Conservation (phyloP, 331 rosid species). For the Telfairia occidentalis region DNA sequence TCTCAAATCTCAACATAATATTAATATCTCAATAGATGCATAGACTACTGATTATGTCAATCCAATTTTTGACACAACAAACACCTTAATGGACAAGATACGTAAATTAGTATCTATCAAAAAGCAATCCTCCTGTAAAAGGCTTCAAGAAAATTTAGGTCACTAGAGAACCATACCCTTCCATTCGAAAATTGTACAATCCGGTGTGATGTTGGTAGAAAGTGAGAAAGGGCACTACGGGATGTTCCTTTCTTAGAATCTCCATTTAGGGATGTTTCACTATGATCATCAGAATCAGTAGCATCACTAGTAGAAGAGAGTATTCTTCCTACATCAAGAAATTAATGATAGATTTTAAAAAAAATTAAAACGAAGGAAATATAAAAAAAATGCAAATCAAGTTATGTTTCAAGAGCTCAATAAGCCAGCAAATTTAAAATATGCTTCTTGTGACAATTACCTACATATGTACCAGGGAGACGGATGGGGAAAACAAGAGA, state of each 20-base stretch:
- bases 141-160: not conserved
- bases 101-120: not conserved
- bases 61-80: not conserved
- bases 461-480: not conserved
- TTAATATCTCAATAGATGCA: not conserved
- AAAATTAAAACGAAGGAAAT: not conserved
- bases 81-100: not conserved
- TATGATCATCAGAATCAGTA: constrained; percentile 26
- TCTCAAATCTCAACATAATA: not conserved
- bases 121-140: not conserved
- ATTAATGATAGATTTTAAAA: constrained; percentile 1
- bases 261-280: constrained; percentile 29
- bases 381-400: not conserved
- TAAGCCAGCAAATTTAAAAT: not conserved
- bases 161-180: constrained; percentile 37
- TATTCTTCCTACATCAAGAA: constrained; percentile 65
- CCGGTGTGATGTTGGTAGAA: constrained; percentile 89
- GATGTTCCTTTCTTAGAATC: constrained; percentile 31
- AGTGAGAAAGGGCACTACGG: constrained; percentile 53
- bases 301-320: constrained; percentile 39
- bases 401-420: not conserved
- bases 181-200: constrained; percentile 98
- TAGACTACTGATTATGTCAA: too few relatives aligned
- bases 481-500: not conserved
- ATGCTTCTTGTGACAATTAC: not conserved